Conservation (phyloP, 768 basidiomycete species). For the Termitomyces sp. region DNA sequence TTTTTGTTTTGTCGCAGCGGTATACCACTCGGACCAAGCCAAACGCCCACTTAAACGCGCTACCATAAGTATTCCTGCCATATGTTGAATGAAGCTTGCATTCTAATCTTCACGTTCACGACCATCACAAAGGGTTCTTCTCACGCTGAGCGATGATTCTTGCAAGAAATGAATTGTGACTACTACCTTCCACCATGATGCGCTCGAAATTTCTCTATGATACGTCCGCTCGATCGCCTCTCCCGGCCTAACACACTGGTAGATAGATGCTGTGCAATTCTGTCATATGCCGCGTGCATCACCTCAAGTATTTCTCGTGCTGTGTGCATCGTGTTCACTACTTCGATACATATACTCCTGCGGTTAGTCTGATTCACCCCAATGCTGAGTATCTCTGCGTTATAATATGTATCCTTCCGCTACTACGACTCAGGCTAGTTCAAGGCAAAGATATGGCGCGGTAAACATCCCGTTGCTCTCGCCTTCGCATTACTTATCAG, state of each 20-base stretch:
- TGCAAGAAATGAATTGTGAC: conserved; percentile 14
- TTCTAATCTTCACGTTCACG: background rate
- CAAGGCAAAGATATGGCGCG: conserved; percentile 21
- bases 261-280: conserved; percentile 19
- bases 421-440: conserved; percentile 15
- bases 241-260: conserved; percentile 17
- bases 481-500: conserved; percentile 1
- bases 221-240: conserved; percentile 12
- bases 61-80: background rate
- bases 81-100: background rate
- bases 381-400: conserved; percentile 18
- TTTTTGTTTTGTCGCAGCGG: background rate
- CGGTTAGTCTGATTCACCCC: background rate
- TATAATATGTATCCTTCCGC: conserved; percentile 25
- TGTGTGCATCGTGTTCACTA: conserved; percentile 20
- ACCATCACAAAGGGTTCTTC: background rate
- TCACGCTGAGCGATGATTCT: conserved; percentile 1
- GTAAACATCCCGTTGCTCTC: conserved; percentile 13
- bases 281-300: conserved; percentile 34
- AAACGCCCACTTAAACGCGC: background rate
- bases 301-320: conserved; percentile 36
- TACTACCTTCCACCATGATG: conserved; percentile 1
- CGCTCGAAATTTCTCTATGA: conserved; percentile 9
- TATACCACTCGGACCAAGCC: background rate
- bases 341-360: conserved; percentile 20